Evolutionary conservation across 2,329 filamentous ascomycete species (phyloP).

Genomic region (Septoria linicola): DNA sequence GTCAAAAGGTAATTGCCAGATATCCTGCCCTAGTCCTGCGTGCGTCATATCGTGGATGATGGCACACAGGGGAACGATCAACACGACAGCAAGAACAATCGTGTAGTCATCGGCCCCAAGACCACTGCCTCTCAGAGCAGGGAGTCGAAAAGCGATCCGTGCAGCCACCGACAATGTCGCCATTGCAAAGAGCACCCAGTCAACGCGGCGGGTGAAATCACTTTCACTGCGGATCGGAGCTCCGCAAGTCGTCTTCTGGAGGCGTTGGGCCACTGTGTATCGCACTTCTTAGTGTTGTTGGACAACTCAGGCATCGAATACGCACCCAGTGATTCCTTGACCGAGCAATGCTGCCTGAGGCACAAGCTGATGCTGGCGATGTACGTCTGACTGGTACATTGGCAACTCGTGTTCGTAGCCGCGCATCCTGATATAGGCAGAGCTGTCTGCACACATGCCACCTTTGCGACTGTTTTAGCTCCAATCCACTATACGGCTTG

Average conservation of each 20-base stretch:
- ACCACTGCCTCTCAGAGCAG: constrained; percentile 8
- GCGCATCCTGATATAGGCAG: constrained; percentile 16
- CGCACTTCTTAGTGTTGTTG: not conserved
- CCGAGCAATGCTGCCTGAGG: constrained; percentile 11
- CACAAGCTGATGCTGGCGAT: constrained; percentile 6
- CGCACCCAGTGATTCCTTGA: constrained; percentile 11
- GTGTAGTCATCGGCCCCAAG: constrained; percentile 14
- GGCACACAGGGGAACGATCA: constrained; percentile 5
- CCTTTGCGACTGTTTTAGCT: not conserved
- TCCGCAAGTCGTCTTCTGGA: constrained; percentile 6
- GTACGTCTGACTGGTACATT: constrained; percentile 6
- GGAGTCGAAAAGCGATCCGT: constrained; percentile 10
- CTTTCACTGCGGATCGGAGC: constrained; percentile 8
- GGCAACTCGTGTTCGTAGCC: constrained; percentile 4
- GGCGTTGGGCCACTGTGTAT: not conserved
- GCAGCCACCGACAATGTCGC: constrained; percentile 2
- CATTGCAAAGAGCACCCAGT: constrained; percentile 9
- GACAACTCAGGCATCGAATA: not conserved
- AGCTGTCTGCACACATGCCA: not conserved
- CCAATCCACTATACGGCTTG: not conserved
- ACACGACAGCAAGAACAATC: constrained; percentile 6
- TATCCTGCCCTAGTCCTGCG: constrained; percentile 14
- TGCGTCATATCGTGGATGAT: constrained; percentile 3
- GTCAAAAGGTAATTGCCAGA: constrained; percentile 7
- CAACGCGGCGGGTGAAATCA: not conserved